Conservation (phyloP, 2,329 filamentous ascomycete species). For the Alternaria angustiovoidea region DNA sequence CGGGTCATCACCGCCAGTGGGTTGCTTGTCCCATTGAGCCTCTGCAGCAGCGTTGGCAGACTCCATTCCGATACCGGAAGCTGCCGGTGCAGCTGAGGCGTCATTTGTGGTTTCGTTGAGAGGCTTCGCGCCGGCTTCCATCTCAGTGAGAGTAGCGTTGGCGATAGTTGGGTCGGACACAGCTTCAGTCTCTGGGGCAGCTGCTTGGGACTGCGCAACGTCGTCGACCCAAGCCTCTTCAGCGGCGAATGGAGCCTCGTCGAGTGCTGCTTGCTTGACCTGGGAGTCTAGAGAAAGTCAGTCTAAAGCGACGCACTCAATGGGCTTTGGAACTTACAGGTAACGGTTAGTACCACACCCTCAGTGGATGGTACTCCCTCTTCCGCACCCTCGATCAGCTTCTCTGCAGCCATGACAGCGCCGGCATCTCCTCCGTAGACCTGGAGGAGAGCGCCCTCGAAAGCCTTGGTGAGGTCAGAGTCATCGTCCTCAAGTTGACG, state of each 20-base stretch:
- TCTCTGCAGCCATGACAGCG: conserved; percentile 77
- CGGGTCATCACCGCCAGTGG: conserved; percentile 57
- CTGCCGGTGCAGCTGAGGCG: conserved; percentile 42
- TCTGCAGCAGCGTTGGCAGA: conserved; percentile 65
- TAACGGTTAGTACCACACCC: conserved; percentile 71
- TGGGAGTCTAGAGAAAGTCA: conserved; percentile 59
- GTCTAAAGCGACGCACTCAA: background rate
- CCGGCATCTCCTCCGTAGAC: conserved; percentile 81
- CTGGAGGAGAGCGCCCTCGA: conserved; percentile 79
- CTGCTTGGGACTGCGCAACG: conserved; percentile 55
- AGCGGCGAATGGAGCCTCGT: conserved; percentile 63
- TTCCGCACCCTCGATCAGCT: conserved; percentile 75
- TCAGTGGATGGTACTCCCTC: conserved; percentile 72
- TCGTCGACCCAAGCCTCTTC: conserved; percentile 61
- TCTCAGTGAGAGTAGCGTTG: conserved; percentile 73
- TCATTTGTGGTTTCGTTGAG: conserved; percentile 43
- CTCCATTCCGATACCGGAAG: conserved; percentile 51
- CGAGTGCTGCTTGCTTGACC: conserved; percentile 62
- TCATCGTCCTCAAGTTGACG: conserved; percentile 75
- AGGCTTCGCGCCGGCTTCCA: conserved; percentile 55
- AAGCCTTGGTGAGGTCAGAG: conserved; percentile 78
- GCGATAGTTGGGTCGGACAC: conserved; percentile 71
- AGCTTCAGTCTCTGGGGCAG: conserved; percentile 45
- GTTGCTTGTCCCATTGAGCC: conserved; percentile 70
- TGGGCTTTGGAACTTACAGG: conserved; percentile 65